These are phyloP conservation scores for Tuctoria greenei DNA, from an alignment of 176 grass and related monocot species.

Conservation along the genomic window DNA sequence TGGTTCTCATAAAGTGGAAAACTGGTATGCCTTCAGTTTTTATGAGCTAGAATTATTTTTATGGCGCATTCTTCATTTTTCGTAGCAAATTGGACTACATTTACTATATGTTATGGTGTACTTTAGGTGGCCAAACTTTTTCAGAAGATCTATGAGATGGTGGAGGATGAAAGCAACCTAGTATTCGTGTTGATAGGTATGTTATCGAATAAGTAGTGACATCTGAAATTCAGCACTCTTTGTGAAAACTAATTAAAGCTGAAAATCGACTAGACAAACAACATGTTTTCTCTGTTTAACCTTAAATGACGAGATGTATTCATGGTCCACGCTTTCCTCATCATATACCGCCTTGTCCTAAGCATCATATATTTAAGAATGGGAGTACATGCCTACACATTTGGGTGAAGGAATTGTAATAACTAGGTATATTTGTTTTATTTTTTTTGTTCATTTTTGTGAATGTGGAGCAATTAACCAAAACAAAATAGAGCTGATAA, in stretches of 20 bases:
- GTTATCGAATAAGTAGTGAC: conserved; percentile 1
- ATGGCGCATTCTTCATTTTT: neutral
- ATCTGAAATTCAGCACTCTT: neutral
- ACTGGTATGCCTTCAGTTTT: conserved; percentile 60
- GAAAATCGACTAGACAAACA: neutral
- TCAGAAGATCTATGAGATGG: conserved; percentile 99
- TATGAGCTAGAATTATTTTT: neutral
- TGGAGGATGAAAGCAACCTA: conserved; percentile 95
- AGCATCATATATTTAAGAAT: neutral
- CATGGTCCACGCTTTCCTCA: neutral
- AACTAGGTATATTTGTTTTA: neutral
- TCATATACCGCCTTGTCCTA: conserved; percentile 1
- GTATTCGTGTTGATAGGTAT: conserved; percentile 99
- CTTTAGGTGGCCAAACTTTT: conserved; percentile 97
- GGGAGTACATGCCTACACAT: neutral
- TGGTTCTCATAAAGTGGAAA: conserved; percentile 99
- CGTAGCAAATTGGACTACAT: conserved; percentile 13
- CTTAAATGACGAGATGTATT: conserved; percentile 9
- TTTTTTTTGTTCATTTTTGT: conserved; percentile 18
- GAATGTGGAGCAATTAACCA: neutral
- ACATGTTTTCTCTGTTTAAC: neutral
- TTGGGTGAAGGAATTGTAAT: neutral
- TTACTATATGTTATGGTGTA: conserved; percentile 25
- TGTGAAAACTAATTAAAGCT: conserved; percentile 15
- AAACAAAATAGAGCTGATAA: neutral